Conservation (phyloP, 1,284 basidiomycete species). For the Erythrobasidium hasegawianum region DNA sequence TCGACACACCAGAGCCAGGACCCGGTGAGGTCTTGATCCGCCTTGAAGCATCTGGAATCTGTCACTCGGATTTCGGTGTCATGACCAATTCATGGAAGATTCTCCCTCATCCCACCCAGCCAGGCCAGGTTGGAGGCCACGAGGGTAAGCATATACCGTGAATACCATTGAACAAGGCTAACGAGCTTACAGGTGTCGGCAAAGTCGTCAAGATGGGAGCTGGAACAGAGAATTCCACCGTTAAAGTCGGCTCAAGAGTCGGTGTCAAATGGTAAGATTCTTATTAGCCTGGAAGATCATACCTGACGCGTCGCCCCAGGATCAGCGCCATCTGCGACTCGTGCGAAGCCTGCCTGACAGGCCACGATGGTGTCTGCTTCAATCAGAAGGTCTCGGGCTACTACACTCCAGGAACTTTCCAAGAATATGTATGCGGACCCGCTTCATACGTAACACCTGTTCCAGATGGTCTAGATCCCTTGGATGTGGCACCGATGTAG, state of each 20-base stretch:
- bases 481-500: constrained; percentile 43
- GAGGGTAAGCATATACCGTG: constrained; percentile 22
- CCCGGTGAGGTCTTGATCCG: constrained; percentile 28
- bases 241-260: constrained; percentile 29
- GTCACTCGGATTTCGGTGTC: constrained; percentile 31
- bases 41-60: constrained; percentile 17
- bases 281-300: too few species aligned
- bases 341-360: constrained; percentile 18
- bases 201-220: constrained; percentile 28
- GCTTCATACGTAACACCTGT: constrained; percentile 46
- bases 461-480: constrained; percentile 43
- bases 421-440: constrained; percentile 34
- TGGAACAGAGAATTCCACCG: constrained; percentile 13
- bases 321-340: constrained; percentile 26
- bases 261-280: constrained; percentile 32
- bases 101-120: constrained; percentile 19
- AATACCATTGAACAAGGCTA: too few species aligned
- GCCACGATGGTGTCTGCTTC: constrained; percentile 25
- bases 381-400: constrained; percentile 32
- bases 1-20: constrained; percentile 27
- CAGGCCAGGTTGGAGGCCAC: constrained; percentile 24
- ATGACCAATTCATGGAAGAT: constrained; percentile 33
- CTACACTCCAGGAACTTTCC: constrained; percentile 39
- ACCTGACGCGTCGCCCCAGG: too few species aligned
- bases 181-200: constrained; percentile 2